These are phyloP conservation scores for Neofusicoccum laricinum DNA, from an alignment of 2,329 filamentous ascomycete species.

Conservation along the genomic window DNA sequence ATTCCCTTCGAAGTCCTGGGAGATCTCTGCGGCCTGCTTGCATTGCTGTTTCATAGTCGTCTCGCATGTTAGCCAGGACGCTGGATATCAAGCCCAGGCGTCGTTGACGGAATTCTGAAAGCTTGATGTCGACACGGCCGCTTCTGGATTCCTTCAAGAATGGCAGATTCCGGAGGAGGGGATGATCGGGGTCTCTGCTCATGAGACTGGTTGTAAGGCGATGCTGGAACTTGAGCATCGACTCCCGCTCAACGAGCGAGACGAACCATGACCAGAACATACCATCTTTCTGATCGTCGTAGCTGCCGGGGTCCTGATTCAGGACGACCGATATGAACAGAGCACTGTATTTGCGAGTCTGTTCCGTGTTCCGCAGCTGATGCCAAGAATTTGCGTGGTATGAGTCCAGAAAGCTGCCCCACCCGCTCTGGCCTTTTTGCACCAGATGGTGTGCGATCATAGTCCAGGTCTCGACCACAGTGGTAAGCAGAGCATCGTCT, in stretches of 20 bases:
- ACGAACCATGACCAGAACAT: conserved; percentile 54
- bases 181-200: conserved; percentile 44
- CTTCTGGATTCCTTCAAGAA: conserved; percentile 40
- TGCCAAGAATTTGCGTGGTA: conserved; percentile 53
- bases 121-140: conserved; percentile 46
- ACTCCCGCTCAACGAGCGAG: conserved; percentile 58
- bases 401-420: conserved; percentile 55
- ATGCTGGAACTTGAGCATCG: conserved; percentile 61
- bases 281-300: conserved; percentile 45
- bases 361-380: conserved; percentile 45
- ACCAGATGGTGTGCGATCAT: conserved; percentile 48
- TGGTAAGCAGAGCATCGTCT: conserved; percentile 53
- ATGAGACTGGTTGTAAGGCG: conserved; percentile 53
- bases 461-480: conserved; percentile 55
- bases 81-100: conserved; percentile 55
- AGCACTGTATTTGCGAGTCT: conserved; percentile 44
- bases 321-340: conserved; percentile 44
- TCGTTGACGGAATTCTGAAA: conserved; percentile 53
- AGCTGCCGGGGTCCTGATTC: conserved; percentile 37
- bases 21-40: not conserved
- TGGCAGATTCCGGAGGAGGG: conserved; percentile 56
- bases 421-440: conserved; percentile 44
- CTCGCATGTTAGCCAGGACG: conserved; percentile 59
- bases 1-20: conserved; percentile 44
- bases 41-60: conserved; percentile 26